phyloP scores from a whole-genome alignment of 768 basidiomycete genomes.

The Phaeotremella skinneri region DNA sequence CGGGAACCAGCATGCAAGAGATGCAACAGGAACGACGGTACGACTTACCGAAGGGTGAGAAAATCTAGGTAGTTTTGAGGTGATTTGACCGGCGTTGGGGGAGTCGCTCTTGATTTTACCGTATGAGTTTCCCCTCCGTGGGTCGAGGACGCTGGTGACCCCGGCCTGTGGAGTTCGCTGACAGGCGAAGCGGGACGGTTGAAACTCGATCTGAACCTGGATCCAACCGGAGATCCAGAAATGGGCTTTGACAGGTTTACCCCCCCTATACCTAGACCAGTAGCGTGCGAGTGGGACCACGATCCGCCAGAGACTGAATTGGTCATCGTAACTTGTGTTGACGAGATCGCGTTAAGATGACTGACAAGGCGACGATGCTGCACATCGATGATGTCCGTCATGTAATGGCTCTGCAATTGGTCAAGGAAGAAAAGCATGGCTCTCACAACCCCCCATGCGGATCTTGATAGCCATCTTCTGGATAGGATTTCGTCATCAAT shows the following conservation, averaged over 20 bases:
- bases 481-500: constrained; percentile 66
- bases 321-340: not conserved
- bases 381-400: constrained; percentile 84
- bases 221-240: not conserved
- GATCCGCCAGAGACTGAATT: constrained; percentile 11
- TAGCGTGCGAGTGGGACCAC: not conserved
- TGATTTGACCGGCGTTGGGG: constrained; percentile 24
- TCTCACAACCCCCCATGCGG: constrained; percentile 80
- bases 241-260: constrained; percentile 3
- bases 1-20: too few relatives aligned
- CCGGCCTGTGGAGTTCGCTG: not conserved
- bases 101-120: constrained; percentile 14
- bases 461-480: constrained; percentile 66
- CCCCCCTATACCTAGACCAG: constrained; percentile 7
- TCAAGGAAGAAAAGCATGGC: constrained; percentile 92
- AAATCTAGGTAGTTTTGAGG: constrained; percentile 65
- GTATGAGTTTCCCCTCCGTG: constrained; percentile 20
- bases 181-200: constrained; percentile 3
- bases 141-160: not conserved
- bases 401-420: constrained; percentile 74
- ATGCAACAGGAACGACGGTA: not conserved
- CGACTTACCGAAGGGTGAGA: constrained; percentile 60
- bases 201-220: not conserved
- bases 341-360: constrained; percentile 41
- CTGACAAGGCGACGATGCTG: constrained; percentile 73